These are phyloP conservation scores for Cytospora piceicola DNA, from an alignment of 2,329 filamentous ascomycete species.

Conservation along the genomic window DNA sequence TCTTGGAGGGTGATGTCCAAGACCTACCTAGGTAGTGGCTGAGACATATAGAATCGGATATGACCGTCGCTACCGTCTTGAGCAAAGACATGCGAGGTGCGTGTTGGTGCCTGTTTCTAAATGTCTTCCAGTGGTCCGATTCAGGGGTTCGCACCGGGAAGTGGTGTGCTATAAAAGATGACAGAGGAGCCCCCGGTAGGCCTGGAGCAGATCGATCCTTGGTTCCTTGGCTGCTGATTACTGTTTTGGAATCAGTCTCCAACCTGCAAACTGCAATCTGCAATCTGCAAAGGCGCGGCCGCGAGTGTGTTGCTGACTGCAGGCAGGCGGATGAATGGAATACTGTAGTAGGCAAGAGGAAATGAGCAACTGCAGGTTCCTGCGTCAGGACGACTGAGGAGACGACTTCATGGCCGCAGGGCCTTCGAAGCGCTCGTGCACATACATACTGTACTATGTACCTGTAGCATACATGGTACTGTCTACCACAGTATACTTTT, in stretches of 20 bases:
- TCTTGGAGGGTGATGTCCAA: not conserved
- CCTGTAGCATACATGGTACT: too few species aligned
- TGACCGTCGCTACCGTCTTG: not conserved
- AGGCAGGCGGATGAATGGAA: slow-evolving; percentile 10
- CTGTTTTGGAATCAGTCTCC: not conserved
- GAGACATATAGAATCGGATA: not conserved
- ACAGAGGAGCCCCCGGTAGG: not conserved
- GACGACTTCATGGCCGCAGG: slow-evolving; percentile 1
- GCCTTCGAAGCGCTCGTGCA: slow-evolving; percentile 14
- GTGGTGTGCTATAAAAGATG: not conserved
- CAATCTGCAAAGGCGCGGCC: not conserved
- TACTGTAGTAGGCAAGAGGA: slow-evolving; percentile 22
- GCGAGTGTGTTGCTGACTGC: slow-evolving; percentile 11
- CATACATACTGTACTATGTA: too few species aligned
- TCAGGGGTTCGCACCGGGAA: not conserved
- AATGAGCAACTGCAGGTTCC: slow-evolving; percentile 30
- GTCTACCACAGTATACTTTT: not conserved
- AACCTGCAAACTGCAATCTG: not conserved
- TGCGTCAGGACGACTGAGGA: slow-evolving; percentile 19
- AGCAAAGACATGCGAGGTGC: not conserved
- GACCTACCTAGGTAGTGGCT: not conserved
- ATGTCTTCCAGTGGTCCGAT: not conserved
- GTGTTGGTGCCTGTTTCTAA: not conserved
- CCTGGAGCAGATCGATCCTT: not conserved
- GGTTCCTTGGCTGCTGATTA: not conserved